phyloP scores from a whole-genome alignment of 2,329 filamentous ascomycete species.

The Colletotrichum horii region DNA sequence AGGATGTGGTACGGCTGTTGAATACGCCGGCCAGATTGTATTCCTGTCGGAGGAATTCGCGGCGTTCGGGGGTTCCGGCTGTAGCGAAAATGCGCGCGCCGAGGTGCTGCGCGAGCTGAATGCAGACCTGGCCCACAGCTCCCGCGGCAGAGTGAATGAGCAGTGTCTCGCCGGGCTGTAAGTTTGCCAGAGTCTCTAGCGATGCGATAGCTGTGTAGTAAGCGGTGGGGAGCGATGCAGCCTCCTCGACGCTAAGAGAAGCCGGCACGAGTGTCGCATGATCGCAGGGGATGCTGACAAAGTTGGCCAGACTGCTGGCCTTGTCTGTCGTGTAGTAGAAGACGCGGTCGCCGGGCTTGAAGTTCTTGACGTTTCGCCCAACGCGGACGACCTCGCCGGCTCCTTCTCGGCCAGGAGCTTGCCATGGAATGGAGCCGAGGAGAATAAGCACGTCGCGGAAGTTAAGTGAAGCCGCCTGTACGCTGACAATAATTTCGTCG shows the following conservation, averaged over 20 bases:
- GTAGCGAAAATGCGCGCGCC: constrained; percentile 37
- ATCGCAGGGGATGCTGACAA: constrained; percentile 17
- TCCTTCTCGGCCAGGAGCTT: constrained; percentile 31
- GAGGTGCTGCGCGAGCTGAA: constrained; percentile 30
- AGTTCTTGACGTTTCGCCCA: constrained; percentile 27
- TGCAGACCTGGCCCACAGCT: constrained; percentile 39
- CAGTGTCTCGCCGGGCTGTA: constrained; percentile 31
- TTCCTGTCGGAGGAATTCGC: constrained; percentile 28
- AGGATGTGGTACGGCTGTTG: constrained; percentile 30
- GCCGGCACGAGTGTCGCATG: constrained; percentile 16
- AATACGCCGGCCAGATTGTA: constrained; percentile 39
- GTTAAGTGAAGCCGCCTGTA: constrained; percentile 31
- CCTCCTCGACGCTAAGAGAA: constrained; percentile 26
- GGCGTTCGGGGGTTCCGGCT: constrained; percentile 31
- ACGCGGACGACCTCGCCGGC: constrained; percentile 33
- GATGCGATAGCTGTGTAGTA: constrained; percentile 31
- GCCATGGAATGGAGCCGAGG: constrained; percentile 17
- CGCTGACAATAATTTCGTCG: constrained; percentile 24
- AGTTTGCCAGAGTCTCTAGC: constrained; percentile 31
- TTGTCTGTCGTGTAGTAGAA: not conserved
- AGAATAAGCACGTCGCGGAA: constrained; percentile 25
- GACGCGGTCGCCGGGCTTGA: constrained; percentile 29
- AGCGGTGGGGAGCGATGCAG: constrained; percentile 38
- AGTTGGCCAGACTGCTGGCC: constrained; percentile 22
- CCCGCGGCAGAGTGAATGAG: constrained; percentile 41